Base-by-base conservation (phyloP, 75 land plant species). In the Isoetes taiwanensis region DNA sequence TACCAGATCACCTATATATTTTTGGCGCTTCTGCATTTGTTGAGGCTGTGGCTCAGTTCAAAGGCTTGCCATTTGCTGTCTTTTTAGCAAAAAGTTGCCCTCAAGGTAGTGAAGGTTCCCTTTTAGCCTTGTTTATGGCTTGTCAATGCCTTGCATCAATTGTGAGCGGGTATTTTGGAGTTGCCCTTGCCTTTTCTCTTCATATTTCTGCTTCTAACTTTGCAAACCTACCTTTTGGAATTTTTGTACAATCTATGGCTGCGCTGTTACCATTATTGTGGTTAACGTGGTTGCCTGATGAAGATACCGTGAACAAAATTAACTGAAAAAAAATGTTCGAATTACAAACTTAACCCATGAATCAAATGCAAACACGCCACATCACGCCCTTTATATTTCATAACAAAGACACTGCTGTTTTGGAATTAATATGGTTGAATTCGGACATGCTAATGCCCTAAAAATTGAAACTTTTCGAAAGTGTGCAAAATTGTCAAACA, bases 151-250 rank as follows among this genome's bases (percentile, higher is more conserved):
- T 86, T 17, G 63, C 94, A 3, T 42, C 68, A 31, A 83, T 90
- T 21, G 64, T 78, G 23, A 83, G 93, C 34, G 97, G 94, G 0
- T 90, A 80, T 35, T 65, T 90, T 19, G 97, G 97, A 1, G 94
- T 90, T 39, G 81, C 75, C 2, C 75, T 90, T 0, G 80, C 85
- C 9, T 71, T 82, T 0, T 63, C 38, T 17, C 64, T 80, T 19
- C 72, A 76, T 11, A 70, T 86, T 2, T 66, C 77, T 0, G 76
- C 62, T 0, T 41, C 61, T 6, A 76, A 90, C 54, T 90, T 81
- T 64, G 68, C 88, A 0, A 66, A 74, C 2, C 38, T 90, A 19
- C 76, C 87, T 0, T 48, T 37, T 4, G 84, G 70, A 21, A 75
- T 90, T 25, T 25, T 83, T 39, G 58, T 86, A 10, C 83, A 86